Conservation (phyloP, 31 red algal species). For the Endocladia muricata region DNA sequence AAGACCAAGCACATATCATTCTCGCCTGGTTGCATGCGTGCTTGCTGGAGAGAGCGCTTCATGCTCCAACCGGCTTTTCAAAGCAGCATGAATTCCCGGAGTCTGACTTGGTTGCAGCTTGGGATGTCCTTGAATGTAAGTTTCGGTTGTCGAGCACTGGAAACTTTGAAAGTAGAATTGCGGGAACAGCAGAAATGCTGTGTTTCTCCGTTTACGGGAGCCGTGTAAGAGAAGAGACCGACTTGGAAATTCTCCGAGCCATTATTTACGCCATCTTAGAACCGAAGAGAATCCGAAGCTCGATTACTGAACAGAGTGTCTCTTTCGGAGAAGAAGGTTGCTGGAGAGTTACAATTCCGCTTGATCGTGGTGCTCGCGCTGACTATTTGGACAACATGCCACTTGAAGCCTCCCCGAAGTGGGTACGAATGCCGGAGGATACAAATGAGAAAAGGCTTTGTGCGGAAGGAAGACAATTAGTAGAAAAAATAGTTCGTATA, state of each 20-base stretch:
- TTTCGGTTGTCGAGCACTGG: too few species aligned
- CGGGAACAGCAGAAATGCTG: slow-evolving; percentile 21
- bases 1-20: slow-evolving; percentile 24
- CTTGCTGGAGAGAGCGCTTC: slow-evolving; percentile 49
- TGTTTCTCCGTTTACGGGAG: slow-evolving; percentile 48
- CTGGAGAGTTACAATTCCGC: slow-evolving; percentile 9
- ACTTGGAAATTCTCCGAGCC: slow-evolving; percentile 54
- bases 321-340: background rate
- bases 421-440: slow-evolving; percentile 47
- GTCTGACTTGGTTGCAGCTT: slow-evolving; percentile 44
- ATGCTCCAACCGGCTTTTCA: slow-evolving; percentile 63
- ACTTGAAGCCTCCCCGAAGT: slow-evolving; percentile 23
- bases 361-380: background rate
- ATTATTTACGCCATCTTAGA: slow-evolving; percentile 48
- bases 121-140: slow-evolving; percentile 34
- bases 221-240: slow-evolving; percentile 40
- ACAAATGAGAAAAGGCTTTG: slow-evolving; percentile 18
- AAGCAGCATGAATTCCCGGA: slow-evolving; percentile 74
- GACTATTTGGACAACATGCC: background rate
- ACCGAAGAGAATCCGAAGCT: background rate
- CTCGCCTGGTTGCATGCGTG: slow-evolving; percentile 62
- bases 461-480: slow-evolving; percentile 19
- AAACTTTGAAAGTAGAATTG: too few species aligned
- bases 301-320: background rate
- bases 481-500: slow-evolving; percentile 31